phyloP scores from a whole-genome alignment of 2,329 filamentous ascomycete species.

The Bipolaris oryzae region DNA sequence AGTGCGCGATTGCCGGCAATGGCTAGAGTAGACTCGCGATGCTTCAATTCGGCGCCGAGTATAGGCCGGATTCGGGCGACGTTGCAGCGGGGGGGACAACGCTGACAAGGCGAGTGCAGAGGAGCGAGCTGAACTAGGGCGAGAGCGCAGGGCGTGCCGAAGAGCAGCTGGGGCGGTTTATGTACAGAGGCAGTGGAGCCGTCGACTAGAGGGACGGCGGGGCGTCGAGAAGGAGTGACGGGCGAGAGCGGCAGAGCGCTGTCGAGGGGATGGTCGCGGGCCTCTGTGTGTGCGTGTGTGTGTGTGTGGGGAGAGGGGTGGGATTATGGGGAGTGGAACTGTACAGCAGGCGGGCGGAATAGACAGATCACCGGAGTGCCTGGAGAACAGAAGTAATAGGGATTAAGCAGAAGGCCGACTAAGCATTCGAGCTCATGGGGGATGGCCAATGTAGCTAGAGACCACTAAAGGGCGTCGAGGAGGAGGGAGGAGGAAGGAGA shows the following conservation, averaged over 20 bases:
- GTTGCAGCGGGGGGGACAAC: conserved; percentile 8
- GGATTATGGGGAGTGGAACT: conserved; percentile 39
- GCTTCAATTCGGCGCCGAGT: conserved; percentile 12
- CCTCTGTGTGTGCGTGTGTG: background rate
- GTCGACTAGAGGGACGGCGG: conserved; percentile 18
- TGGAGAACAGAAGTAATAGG: conserved; percentile 48
- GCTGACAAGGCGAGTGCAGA: conserved; percentile 6
- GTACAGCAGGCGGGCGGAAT: conserved; percentile 41
- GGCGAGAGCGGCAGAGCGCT: conserved; percentile 22
- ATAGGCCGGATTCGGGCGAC: conserved; percentile 26
- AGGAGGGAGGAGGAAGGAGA: conserved; percentile 21
- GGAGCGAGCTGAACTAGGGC: conserved; percentile 15
- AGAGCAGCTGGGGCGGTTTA: conserved; percentile 4
- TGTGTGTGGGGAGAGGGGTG: conserved; percentile 9
- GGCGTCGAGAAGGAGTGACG: conserved; percentile 37
- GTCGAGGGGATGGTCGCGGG: conserved; percentile 14
- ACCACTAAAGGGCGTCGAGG: conserved; percentile 8
- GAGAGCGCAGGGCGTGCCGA: background rate
- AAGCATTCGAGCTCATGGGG: conserved; percentile 37
- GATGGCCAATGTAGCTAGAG: conserved; percentile 21
- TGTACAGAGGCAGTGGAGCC: conserved; percentile 19
- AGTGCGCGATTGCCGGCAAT: conserved; percentile 15
- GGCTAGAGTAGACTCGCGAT: conserved; percentile 1
- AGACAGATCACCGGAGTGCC: conserved; percentile 44
- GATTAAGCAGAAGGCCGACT: conserved; percentile 43